These are phyloP conservation scores for Castanea mollissima DNA, from an alignment of 306 rosid genomes.

Conservation along the genomic window DNA sequence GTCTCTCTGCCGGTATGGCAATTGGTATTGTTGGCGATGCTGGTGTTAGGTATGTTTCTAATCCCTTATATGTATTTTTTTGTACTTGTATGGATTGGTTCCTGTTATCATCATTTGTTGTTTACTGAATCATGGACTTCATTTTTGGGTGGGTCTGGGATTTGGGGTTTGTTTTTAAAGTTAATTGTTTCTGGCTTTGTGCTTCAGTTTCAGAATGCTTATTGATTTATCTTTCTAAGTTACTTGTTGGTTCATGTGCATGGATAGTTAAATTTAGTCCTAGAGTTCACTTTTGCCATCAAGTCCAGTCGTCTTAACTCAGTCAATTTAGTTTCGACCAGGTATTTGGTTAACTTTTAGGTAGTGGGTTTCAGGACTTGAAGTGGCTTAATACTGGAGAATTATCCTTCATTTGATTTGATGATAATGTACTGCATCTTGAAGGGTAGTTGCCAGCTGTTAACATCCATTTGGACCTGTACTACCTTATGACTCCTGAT, in stretches of 20 bases:
- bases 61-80: not conserved
- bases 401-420: too few species aligned
- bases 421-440: not conserved
- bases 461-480: not conserved
- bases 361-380: not conserved
- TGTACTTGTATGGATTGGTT: not conserved
- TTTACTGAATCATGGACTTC: not conserved
- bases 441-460: not conserved
- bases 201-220: not conserved
- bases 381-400: too few species aligned
- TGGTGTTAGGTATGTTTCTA: slow-evolving; percentile 67
- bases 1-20: slow-evolving; percentile 92
- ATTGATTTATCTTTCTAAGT: not conserved
- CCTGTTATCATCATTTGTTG: not conserved
- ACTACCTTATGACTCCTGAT: not conserved
- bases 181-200: not conserved
- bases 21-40: slow-evolving; percentile 93
- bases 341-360: not conserved
- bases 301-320: not conserved
- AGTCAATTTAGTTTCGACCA: not conserved
- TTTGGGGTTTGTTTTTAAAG: not conserved
- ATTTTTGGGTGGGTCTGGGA: not conserved
- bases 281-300: not conserved
- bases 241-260: not conserved
- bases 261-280: not conserved